Base-by-base conservation (phyloP, 257 asterid genomes). In the Linaria vulgaris region DNA sequence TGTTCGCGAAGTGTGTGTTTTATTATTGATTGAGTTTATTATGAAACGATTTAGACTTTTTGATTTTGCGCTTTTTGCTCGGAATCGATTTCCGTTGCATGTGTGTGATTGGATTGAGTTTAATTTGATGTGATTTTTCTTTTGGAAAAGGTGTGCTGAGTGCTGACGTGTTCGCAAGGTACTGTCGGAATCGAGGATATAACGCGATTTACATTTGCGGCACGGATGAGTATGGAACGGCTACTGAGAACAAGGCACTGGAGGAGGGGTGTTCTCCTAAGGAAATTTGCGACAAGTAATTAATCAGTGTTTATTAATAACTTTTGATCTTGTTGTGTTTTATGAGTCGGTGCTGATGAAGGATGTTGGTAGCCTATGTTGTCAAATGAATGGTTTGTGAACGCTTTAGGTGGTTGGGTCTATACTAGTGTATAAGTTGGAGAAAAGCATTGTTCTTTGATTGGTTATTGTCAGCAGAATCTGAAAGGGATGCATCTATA, bases 181-280 rank as follows among this genome's bases (percentile, higher is more conserved):
- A 82, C 62, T 92, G 96, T 79, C 85, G 99, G 61, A 67, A 77
- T 57, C 76, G 99, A 69, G 97, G 95, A 15, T 87, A 89, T 64
- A 87, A 87, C 68, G 74, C 88, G 11, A 25, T 94, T 53, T 94
- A 87, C 52, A 84, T 90, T 7, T 94, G 99, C 72, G 99, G 99
- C 41, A 90, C 99, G 30, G 99, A 94, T 70, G 99, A 94, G 79
- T 94, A 94, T 31, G 99, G 99, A 48, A 94, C 99, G 0, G 99
- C 99, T 0, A 92, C 99, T 0, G 99, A 92, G 84, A 92, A 95
- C 9, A 92, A 92, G 73, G 99, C 99, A 12, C n/a, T 92, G 83
- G 99, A 92, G 74, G 97, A 89, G 69, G 94, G 88, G 17, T 79
- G 86, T 63, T 70, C 87, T 19, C 97, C 99, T 0, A 79, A 94